phyloP scores from a whole-genome alignment of 108 stramenopile species.

The Fragilaria crotonensis region DNA sequence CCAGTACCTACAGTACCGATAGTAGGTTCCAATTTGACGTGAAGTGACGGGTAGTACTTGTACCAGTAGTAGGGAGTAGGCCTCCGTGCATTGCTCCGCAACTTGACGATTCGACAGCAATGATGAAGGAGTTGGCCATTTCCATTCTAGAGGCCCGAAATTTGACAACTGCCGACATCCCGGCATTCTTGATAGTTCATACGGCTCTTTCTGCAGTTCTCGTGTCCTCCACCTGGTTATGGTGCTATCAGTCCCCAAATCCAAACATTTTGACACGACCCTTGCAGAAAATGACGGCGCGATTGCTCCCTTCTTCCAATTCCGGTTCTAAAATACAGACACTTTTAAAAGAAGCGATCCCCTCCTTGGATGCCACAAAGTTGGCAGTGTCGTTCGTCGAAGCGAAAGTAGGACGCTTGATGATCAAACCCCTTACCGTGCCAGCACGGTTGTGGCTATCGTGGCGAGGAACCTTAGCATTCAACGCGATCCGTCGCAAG shows the following conservation, averaged over 20 bases:
- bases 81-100: too few species aligned
- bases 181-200: neutral
- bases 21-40: too few species aligned
- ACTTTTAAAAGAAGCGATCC: neutral
- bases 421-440: constrained; percentile 31
- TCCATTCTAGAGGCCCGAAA: neutral
- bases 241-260: neutral
- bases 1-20: too few species aligned
- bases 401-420: constrained; percentile 30
- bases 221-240: neutral
- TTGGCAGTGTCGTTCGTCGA: constrained; percentile 29
- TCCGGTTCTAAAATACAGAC: neutral
- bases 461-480: constrained; percentile 22
- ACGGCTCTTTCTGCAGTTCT: constrained; percentile 2
- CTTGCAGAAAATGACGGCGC: neutral
- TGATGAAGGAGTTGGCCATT: too few species aligned
- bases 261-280: neutral
- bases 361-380: constrained; percentile 25
- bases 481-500: too few species aligned
- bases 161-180: neutral
- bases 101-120: too few species aligned
- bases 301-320: neutral
- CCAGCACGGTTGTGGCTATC: constrained; percentile 36
- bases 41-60: too few species aligned
- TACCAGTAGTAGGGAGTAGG: too few species aligned